Conservation (phyloP, 2,329 filamentous ascomycete genomes). For the Knufia fluminis region DNA sequence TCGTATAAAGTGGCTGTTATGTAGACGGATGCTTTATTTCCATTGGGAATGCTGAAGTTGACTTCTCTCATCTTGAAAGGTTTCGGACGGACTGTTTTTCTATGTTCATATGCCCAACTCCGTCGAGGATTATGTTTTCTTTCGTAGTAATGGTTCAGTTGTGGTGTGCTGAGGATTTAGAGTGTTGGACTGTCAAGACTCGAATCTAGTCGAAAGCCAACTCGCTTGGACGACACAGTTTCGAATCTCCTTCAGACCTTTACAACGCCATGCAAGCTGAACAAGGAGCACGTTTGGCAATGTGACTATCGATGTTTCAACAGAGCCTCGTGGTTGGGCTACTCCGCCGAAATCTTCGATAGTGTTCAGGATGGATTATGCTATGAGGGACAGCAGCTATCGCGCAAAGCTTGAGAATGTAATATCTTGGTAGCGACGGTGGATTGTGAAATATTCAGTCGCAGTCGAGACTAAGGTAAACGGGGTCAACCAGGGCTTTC, state of each 20-base stretch:
- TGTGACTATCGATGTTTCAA: not conserved
- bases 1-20: slow-evolving; percentile 98
- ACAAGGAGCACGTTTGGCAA: not conserved
- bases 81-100: not conserved
- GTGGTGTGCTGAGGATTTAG: not conserved
- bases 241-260: not conserved
- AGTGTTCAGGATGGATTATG: not conserved
- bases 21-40: slow-evolving; percentile 97
- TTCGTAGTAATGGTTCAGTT: not conserved
- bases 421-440: not conserved
- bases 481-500: not conserved
- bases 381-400: not conserved
- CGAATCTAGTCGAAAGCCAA: slow-evolving; percentile 4
- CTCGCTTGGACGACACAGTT: slow-evolving; percentile 2
- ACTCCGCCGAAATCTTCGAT: not conserved
- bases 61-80: slow-evolving; percentile 84
- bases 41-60: slow-evolving; percentile 98
- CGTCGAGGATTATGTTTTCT: not conserved
- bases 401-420: not conserved
- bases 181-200: not conserved
- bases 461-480: not conserved
- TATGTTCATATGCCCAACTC: not conserved
- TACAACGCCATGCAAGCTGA: slow-evolving; percentile 1
- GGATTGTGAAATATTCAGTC: not conserved
- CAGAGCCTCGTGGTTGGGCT: not conserved